These are phyloP conservation scores for Ceriops decandra DNA, from an alignment of 345 rosid species.

Conservation along the genomic window DNA sequence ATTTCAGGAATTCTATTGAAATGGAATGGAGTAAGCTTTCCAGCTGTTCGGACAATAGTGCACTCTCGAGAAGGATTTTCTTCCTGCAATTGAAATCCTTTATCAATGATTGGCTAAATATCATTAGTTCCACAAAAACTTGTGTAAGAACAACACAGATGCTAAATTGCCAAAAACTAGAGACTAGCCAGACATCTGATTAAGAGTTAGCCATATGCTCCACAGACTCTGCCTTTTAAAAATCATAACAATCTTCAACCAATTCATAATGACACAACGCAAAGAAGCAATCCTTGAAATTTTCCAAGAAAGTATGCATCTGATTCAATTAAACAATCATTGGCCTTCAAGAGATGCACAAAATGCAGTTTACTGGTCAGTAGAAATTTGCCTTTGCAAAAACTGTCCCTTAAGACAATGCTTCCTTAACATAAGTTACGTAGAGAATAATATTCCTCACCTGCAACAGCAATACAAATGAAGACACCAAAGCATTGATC, in stretches of 20 bases:
- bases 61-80: conserved; percentile 89
- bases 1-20: conserved; percentile 81
- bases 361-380: not conserved
- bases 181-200: not conserved
- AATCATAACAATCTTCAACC: not conserved
- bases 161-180: conserved; percentile 1
- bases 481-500: conserved; percentile 78
- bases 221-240: not conserved
- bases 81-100: conserved; percentile 45
- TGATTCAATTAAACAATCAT: not conserved
- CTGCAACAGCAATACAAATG: conserved; percentile 80
- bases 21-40: conserved; percentile 84
- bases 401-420: too few relatives aligned
- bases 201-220: too few relatives aligned
- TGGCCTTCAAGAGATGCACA: not conserved
- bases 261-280: not conserved
- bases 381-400: not conserved
- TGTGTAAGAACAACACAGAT: too few relatives aligned
- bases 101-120: not conserved
- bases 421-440: not conserved
- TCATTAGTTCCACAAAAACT: too few relatives aligned
- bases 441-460: conserved; percentile 24
- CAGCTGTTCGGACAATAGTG: conserved; percentile 85
- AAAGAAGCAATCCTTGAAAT: not conserved
- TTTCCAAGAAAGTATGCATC: not conserved